Base-by-base conservation (phyloP, 495 filamentous ascomycete genomes). In the Trichoderma virens region DNA sequence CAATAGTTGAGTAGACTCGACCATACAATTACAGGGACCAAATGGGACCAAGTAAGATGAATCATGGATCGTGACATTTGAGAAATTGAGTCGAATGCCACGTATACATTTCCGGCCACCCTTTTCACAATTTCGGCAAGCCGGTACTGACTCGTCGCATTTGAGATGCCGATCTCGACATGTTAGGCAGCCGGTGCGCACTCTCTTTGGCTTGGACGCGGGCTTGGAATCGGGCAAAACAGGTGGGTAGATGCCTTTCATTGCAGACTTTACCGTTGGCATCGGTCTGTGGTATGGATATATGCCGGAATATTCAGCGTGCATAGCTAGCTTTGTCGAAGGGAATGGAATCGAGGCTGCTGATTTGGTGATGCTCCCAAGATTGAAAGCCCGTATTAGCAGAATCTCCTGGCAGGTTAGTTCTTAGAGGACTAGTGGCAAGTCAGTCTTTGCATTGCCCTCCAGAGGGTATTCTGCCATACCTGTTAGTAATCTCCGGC, bases 31-130 rank as follows among this genome's bases (percentile, higher is more conserved):
- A 2, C 25, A 0, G 8, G 23, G 3, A 56, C 4, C 13, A 14
- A 56, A 6, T 2, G 80, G 85, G 25, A 82, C 80, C 56, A 88
- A 71, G 45, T 83, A 77, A 0, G 90, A 90, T 35, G 91, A 91
- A 14, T 79, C 80, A 69, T 87, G 84, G 56, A 86, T 86, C 63
- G 88, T 85, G 8, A 86, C 90, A 70, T 97, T 93, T 67, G 96
- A 93, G 70, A 96, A 98, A 72, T 98, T 98, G 45, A 98, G 81
- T 41, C 91, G 83, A 25, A 97, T 78, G 14, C 94, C 94, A 51
- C 93, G 83, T 72, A 92, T 89, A 80, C 94, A 98, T 43, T 86
- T 77, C 56, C 93, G 81, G 67, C 83, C 91, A 25, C 92, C 93
- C 73, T 97, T 98, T 27, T 83, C 83, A 75, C 94, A 98, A 69